A percentile compares a stretch with the other conserved stretches of the same genome.
phyloP scores from a whole-genome alignment of 164 flowering plant species.

The Stephania japonica region DNA sequence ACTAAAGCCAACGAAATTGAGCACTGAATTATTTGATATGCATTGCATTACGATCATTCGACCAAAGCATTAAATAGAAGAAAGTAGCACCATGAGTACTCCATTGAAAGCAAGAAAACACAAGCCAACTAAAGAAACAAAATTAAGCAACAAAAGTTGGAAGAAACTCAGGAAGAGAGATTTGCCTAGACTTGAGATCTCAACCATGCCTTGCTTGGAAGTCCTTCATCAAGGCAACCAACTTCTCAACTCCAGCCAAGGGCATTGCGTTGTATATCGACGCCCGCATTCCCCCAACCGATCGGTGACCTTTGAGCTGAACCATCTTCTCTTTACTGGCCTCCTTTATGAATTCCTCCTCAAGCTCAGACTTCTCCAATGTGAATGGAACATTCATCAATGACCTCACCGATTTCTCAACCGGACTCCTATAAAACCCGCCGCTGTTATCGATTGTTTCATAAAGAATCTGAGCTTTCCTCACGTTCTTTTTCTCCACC shows the following conservation, averaged over 20 bases:
- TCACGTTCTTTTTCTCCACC: slow-evolving; percentile 80
- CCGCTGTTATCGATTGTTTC: slow-evolving; percentile 71
- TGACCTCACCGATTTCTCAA: slow-evolving; percentile 88
- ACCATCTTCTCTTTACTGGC: slow-evolving; percentile 89
- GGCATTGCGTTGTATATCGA: slow-evolving; percentile 98
- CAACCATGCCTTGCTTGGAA: slow-evolving; percentile 71
- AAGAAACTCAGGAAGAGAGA: background rate
- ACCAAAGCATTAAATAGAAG: background rate
- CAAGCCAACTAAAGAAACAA: background rate
- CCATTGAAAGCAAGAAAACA: slow-evolving; percentile 9
- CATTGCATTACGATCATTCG: slow-evolving; percentile 10
- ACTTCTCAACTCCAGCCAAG: slow-evolving; percentile 84
- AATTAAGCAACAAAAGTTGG: slow-evolving; percentile 9
- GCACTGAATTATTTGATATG: background rate
- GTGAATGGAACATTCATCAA: slow-evolving; percentile 98
- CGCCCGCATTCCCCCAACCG: slow-evolving; percentile 98
- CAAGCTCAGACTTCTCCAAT: slow-evolving; percentile 74
- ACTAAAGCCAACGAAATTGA: background rate
- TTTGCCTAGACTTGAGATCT: slow-evolving; percentile 17
- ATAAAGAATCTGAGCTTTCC: slow-evolving; percentile 70
- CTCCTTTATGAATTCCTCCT: slow-evolving; percentile 83
- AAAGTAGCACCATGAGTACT: background rate
- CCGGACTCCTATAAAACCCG: slow-evolving; percentile 87
- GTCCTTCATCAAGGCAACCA: slow-evolving; percentile 95
- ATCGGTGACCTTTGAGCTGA: slow-evolving; percentile 93